phyloP scores from a whole-genome alignment of 306 rosid species.

The Phaseolus lunatus region DNA sequence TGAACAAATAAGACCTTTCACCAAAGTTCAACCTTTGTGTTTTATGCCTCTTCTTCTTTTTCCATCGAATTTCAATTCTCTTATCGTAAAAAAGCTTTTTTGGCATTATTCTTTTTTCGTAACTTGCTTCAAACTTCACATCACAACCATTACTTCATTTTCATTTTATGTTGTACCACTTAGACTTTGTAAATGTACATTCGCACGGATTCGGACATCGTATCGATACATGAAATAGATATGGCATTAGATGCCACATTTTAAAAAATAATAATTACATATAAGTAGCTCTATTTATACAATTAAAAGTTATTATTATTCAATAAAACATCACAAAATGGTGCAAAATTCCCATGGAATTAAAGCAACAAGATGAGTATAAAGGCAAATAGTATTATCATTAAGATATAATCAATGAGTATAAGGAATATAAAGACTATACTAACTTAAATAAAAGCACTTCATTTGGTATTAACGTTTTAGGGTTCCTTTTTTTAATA shows the following conservation, averaged over 20 bases:
- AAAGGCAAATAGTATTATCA: too few relatives aligned
- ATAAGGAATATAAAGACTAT: too few relatives aligned
- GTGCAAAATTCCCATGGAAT: too few relatives aligned
- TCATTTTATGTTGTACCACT: conserved; percentile 17
- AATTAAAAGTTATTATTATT: too few relatives aligned
- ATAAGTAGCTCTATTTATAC: too few relatives aligned
- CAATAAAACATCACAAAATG: too few relatives aligned
- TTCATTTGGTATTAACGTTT: too few relatives aligned
- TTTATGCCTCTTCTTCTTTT: conserved; percentile 31
- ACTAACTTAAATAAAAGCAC: too few relatives aligned
- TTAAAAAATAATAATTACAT: neutral
- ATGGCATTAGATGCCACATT: conserved; percentile 11
- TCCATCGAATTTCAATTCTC: conserved; percentile 27
- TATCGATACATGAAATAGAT: conserved; percentile 3
- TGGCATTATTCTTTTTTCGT: conserved; percentile 23
- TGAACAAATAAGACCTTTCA: conserved; percentile 34
- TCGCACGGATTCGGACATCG: conserved; percentile 18
- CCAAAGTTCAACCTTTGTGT: conserved; percentile 28
- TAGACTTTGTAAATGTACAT: neutral
- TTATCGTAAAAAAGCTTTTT: conserved; percentile 13
- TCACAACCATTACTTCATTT: conserved; percentile 7
- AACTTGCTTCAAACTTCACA: conserved; percentile 1
- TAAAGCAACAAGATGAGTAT: too few relatives aligned
- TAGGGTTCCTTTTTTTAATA: too few relatives aligned
- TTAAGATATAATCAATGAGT: too few relatives aligned